Evolutionary conservation across 441 rosid genomes (phyloP).

Genomic region (California macrophylla): DNA sequence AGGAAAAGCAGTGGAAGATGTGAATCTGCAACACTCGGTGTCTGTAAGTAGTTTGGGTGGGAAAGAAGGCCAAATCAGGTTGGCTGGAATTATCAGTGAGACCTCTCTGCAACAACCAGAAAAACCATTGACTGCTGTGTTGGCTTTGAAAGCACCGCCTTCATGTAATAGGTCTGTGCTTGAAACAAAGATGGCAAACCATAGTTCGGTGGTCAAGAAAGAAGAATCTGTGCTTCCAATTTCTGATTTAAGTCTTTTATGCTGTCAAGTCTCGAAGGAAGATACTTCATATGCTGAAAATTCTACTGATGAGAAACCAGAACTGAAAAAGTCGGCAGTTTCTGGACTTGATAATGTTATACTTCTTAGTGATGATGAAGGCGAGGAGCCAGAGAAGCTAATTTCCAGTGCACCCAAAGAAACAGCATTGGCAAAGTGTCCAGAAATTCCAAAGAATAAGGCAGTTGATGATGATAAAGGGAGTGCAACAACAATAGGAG

Average conservation of each 20-base stretch:
- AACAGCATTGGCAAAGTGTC: constrained; percentile 23
- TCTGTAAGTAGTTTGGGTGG: constrained; percentile 27
- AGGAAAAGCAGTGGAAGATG: constrained; percentile 24
- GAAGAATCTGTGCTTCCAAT: constrained; percentile 24
- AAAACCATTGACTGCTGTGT: constrained; percentile 25
- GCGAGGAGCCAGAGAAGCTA: constrained; percentile 40
- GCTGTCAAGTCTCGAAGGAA: constrained; percentile 34
- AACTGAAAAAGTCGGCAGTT: constrained; percentile 30
- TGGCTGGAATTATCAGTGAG: constrained; percentile 20
- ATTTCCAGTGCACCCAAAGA: constrained; percentile 28
- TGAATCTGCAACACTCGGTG: constrained; percentile 29
- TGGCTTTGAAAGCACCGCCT: constrained; percentile 30
- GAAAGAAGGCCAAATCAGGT: constrained; percentile 28
- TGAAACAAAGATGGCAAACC: constrained; percentile 20
- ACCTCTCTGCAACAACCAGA: constrained; percentile 23
- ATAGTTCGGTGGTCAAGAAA: constrained; percentile 18
- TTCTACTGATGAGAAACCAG: constrained; percentile 16
- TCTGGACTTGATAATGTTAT: constrained; percentile 39
- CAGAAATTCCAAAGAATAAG: constrained; percentile 29
- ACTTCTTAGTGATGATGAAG: constrained; percentile 84
- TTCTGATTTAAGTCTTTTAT: constrained; percentile 21
- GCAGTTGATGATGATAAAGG: constrained; percentile 25
- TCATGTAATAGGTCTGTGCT: constrained; percentile 21
- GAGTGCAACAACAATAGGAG: constrained; percentile 25
- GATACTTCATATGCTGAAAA: constrained; percentile 24